Evolutionary conservation across 805 yeast genomes (phyloP).

Genomic region (Isabelozyma heimii): DNA sequence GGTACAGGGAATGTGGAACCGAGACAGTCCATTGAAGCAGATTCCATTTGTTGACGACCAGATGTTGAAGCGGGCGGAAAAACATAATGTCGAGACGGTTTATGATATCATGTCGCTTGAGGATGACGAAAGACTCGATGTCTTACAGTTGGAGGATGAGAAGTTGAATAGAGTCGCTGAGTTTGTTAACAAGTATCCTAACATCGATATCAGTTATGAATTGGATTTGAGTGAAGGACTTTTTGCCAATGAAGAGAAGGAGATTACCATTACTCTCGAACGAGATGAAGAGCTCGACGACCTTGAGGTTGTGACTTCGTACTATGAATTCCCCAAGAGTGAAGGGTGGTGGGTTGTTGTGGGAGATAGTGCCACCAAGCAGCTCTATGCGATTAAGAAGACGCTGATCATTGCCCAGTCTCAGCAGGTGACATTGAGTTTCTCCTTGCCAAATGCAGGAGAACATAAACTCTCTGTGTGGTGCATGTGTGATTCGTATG

Average conservation of each 20-base stretch:
- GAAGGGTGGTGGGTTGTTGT: slow-evolving; percentile 89
- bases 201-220: slow-evolving; percentile 64
- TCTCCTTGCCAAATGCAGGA: slow-evolving; percentile 62
- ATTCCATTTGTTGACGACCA: slow-evolving; percentile 63
- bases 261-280: slow-evolving; percentile 47
- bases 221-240: slow-evolving; percentile 41
- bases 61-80: slow-evolving; percentile 53
- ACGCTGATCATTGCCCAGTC: slow-evolving; percentile 50
- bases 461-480: slow-evolving; percentile 63
- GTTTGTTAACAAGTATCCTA: slow-evolving; percentile 89
- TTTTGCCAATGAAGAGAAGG: slow-evolving; percentile 47
- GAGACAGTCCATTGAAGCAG: slow-evolving; percentile 76
- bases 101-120: slow-evolving; percentile 79
- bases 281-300: slow-evolving; percentile 79
- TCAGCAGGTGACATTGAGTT: slow-evolving; percentile 52
- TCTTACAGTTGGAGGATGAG: slow-evolving; percentile 53
- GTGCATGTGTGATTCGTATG: slow-evolving; percentile 87
- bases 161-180: slow-evolving; percentile 69
- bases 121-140: slow-evolving; percentile 66
- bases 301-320: slow-evolving; percentile 54
- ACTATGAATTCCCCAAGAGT: slow-evolving; percentile 55
- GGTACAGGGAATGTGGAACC: slow-evolving; percentile 82
- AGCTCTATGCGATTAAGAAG: slow-evolving; percentile 72
- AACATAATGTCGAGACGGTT: slow-evolving; percentile 61
- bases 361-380: slow-evolving; percentile 61